These are phyloP conservation scores for Didymella lethalis DNA, from an alignment of 2,329 filamentous ascomycete genomes.

Conservation along the genomic window DNA sequence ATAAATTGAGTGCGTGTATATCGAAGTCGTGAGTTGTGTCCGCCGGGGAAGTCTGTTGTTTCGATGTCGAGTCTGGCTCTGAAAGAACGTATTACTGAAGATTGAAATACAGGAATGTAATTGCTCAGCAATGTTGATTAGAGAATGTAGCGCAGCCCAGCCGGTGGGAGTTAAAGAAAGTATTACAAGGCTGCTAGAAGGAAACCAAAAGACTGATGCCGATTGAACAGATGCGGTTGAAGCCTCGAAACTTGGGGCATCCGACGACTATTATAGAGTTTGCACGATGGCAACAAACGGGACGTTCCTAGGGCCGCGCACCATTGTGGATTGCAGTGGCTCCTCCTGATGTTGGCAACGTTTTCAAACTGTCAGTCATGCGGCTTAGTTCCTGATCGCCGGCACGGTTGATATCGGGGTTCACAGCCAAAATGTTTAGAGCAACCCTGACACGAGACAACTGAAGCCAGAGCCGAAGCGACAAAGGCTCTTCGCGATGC, in stretches of 20 bases:
- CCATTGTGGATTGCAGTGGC: slow-evolving; percentile 52
- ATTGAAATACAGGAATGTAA: slow-evolving; percentile 42
- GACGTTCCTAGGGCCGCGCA: slow-evolving; percentile 33
- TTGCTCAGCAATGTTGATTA: slow-evolving; percentile 56
- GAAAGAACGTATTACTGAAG: slow-evolving; percentile 51
- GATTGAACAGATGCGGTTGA: slow-evolving; percentile 51
- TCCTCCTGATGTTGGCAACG: slow-evolving; percentile 50
- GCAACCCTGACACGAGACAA: slow-evolving; percentile 50
- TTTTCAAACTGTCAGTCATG: slow-evolving; percentile 53
- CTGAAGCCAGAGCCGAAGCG: slow-evolving; percentile 47
- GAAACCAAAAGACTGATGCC: slow-evolving; percentile 50
- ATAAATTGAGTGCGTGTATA: slow-evolving; percentile 51
- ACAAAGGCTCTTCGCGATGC: slow-evolving; percentile 39
- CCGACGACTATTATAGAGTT: slow-evolving; percentile 47
- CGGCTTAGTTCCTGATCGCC: slow-evolving; percentile 49
- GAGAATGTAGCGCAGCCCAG: slow-evolving; percentile 63
- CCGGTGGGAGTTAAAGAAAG: slow-evolving; percentile 63
- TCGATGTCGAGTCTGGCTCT: slow-evolving; percentile 54
- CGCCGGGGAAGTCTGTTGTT: slow-evolving; percentile 54
- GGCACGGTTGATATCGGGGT: slow-evolving; percentile 42
- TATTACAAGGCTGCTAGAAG: slow-evolving; percentile 53
- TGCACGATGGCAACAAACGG: slow-evolving; percentile 42
- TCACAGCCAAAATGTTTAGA: slow-evolving; percentile 49
- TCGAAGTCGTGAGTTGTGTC: slow-evolving; percentile 36
- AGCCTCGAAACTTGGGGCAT: slow-evolving; percentile 50